phyloP scores from a whole-genome alignment of 108 stramenopile species.

The Hondaea fermentalgiana region DNA sequence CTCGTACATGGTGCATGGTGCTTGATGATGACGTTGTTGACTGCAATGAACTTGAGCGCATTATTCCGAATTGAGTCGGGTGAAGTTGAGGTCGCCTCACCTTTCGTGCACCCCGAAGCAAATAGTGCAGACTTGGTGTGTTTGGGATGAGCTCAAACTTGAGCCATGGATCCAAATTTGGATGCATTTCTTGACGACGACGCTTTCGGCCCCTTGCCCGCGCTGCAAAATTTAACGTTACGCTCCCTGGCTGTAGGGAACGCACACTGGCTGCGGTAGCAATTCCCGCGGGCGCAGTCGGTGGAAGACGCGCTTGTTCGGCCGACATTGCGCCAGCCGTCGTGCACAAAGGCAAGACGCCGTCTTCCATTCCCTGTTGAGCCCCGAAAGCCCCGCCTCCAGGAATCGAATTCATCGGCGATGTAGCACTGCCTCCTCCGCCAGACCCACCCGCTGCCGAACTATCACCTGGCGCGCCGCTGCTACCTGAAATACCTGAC shows the following conservation, averaged over 20 bases:
- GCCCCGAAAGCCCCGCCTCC: neutral
- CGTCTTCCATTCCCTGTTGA: too few relatives aligned
- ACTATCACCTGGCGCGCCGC: too few relatives aligned
- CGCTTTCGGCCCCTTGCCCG: neutral
- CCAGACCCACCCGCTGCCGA: too few relatives aligned
- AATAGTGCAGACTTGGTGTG: neutral
- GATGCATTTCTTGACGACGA: neutral
- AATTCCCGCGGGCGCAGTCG: neutral
- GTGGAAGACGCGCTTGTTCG: neutral
- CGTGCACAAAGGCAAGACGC: neutral
- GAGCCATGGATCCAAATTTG: neutral
- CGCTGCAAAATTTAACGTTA: neutral
- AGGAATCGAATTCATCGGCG: neutral
- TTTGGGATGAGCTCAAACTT: neutral
- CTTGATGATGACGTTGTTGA: neutral
- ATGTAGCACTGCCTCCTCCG: neutral
- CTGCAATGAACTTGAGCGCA: neutral
- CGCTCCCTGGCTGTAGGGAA: neutral
- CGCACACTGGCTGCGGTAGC: neutral
- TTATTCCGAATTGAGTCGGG: neutral
- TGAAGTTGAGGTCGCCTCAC: neutral
- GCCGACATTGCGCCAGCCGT: neutral
- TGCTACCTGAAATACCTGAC: too few relatives aligned
- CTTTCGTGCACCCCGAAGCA: neutral
- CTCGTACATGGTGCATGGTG: too few relatives aligned